Evolutionary conservation across 495 filamentous ascomycete genomes (phyloP).

Genomic region (Haplographium delicatum): DNA sequence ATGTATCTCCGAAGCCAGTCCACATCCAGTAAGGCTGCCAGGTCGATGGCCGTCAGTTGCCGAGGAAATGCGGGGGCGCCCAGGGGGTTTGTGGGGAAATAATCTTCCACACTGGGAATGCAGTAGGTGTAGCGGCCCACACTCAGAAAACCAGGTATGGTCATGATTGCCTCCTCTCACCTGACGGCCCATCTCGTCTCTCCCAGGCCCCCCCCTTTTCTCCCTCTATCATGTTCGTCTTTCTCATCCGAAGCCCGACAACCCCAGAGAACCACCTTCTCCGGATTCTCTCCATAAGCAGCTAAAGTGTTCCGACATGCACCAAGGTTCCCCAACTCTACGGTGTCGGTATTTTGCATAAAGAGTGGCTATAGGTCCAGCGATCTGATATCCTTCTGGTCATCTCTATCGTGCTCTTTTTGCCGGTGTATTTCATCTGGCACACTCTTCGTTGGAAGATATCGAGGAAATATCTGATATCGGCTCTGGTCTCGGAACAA

Average conservation of each 20-base stretch:
- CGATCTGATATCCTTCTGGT: neutral
- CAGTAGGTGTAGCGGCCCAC: no score
- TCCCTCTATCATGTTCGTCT: no score
- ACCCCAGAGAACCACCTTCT: conserved; percentile 11
- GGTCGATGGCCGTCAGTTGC: neutral
- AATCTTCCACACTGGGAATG: no score
- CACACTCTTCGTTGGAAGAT: no score
- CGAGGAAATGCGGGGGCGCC: neutral
- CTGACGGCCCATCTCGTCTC: no score
- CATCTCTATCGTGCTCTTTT: neutral
- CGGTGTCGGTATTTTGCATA: conserved; percentile 2
- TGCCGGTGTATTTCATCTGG: no score
- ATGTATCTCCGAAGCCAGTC: conserved; percentile 7
- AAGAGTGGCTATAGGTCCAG: neutral
- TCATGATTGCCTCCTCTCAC: no score
- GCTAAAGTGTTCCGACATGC: conserved; percentile 9
- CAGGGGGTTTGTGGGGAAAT: neutral
- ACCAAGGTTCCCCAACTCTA: neutral
- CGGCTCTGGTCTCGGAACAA: no score
- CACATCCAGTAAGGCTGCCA: neutral
- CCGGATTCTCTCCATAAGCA: conserved; percentile 12
- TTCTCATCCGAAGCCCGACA: conserved; percentile 12
- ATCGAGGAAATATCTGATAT: no score
- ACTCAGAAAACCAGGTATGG: no score
- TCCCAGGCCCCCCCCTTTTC: no score